A percentile compares a stretch with the other conserved stretches of the same genome.
phyloP scores from a whole-genome alignment of 83 land plant genomes.

The Picea engelmannii region DNA sequence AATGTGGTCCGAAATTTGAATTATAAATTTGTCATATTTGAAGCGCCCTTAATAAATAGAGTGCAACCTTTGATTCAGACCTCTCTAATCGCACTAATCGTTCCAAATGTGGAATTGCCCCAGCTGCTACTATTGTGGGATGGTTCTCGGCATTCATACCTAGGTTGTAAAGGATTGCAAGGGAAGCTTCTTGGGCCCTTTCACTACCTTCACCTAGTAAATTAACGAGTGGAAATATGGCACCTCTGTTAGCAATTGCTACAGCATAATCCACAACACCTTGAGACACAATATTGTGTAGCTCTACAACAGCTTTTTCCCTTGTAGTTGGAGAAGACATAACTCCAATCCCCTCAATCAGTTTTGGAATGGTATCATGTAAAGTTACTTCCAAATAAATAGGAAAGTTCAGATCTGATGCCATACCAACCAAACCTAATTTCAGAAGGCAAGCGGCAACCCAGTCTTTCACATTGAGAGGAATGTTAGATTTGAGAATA shows the following conservation, averaged over 20 bases:
- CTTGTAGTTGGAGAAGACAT: constrained; percentile 29
- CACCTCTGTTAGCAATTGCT: constrained; percentile 74
- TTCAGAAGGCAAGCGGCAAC: constrained; percentile 73
- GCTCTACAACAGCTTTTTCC: constrained; percentile 65
- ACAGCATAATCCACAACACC: constrained; percentile 54
- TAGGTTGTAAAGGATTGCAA: constrained; percentile 71
- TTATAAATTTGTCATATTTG: constrained; percentile 37
- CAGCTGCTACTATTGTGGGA: constrained; percentile 75
- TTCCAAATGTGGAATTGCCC: constrained; percentile 56
- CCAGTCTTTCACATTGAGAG: constrained; percentile 74
- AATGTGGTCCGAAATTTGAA: no score
- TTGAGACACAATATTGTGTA: constrained; percentile 55
- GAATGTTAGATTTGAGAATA: constrained; percentile 42
- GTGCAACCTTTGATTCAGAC: constrained; percentile 67
- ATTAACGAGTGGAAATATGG: constrained; percentile 73
- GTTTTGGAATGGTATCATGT: constrained; percentile 70
- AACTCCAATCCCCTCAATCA: constrained; percentile 53
- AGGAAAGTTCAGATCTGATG: constrained; percentile 24
- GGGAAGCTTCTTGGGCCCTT: constrained; percentile 53
- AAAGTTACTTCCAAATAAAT: constrained; percentile 63
- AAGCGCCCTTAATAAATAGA: constrained; percentile 57
- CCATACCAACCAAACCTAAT: constrained; percentile 30
- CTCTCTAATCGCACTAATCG: constrained; percentile 50
- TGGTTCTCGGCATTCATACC: constrained; percentile 82
- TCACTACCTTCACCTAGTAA: constrained; percentile 55